A percentile compares a stretch with the other conserved stretches of the same genome.
These are phyloP conservation scores for Xylaria nigripes DNA, from an alignment of 495 filamentous ascomycete species.

Conservation along the genomic window DNA sequence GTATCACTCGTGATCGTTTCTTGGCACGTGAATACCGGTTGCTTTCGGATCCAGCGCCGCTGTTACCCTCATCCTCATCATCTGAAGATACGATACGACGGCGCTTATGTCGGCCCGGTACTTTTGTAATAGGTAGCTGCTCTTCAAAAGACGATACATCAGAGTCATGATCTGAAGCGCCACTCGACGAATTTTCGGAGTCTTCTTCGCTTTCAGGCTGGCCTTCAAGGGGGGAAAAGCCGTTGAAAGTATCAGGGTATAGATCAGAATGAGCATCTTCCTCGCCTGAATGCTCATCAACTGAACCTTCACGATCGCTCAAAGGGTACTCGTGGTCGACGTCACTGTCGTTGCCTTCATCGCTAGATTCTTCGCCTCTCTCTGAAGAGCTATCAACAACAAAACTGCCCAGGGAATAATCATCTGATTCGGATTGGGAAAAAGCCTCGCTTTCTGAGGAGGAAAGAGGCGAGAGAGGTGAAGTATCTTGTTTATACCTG, in stretches of 20 bases:
- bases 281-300: conserved; percentile 13
- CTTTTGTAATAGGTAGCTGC: neutral
- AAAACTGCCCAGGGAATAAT: conserved; percentile 19
- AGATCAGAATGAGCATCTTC: conserved; percentile 10
- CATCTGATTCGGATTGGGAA: conserved; percentile 10
- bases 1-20: neutral
- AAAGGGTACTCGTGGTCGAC: neutral
- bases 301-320: neutral
- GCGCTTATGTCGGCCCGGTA: conserved; percentile 14
- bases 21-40: neutral
- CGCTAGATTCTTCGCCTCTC: conserved; percentile 3
- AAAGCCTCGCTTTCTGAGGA: neutral
- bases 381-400: conserved; percentile 20
- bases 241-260: conserved; percentile 10
- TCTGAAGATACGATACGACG: conserved; percentile 22
- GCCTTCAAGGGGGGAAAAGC: conserved; percentile 19
- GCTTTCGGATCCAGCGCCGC: neutral
- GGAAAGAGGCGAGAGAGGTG: neutral
- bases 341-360: conserved; percentile 17
- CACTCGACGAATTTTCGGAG: conserved; percentile 11
- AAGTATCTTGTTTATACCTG: neutral
- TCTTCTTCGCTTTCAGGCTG: conserved; percentile 2
- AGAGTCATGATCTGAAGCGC: neutral
- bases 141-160: conserved; percentile 11
- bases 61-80: conserved; percentile 8